Conservation (phyloP, 192 early-diverging fungal genomes). For the Podochytrium sp. region DNA sequence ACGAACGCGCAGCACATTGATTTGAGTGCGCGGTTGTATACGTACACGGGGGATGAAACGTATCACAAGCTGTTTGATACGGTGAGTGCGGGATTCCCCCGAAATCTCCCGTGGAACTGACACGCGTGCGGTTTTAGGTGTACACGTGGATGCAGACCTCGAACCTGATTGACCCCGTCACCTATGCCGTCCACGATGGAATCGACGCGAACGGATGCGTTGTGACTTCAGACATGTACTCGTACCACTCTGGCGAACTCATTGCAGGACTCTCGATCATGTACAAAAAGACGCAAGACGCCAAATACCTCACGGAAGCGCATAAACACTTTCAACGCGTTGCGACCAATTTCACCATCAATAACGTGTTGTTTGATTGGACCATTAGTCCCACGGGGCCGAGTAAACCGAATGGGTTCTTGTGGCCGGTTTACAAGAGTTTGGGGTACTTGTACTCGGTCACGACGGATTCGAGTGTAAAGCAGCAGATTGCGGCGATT, state of each 20-base stretch:
- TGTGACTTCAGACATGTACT: conserved; percentile 3
- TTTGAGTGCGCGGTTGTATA: conserved; percentile 40
- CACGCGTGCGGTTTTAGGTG: neutral
- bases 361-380: conserved; percentile 14
- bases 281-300: conserved; percentile 21
- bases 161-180: neutral
- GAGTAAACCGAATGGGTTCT: conserved; percentile 14
- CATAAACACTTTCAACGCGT: conserved; percentile 10
- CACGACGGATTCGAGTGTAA: neutral
- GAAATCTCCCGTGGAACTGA: neutral
- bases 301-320: conserved; percentile 16
- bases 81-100: too few relatives aligned
- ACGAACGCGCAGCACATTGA: conserved; percentile 46
- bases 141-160: conserved; percentile 44
- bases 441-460: conserved; percentile 23
- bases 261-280: conserved; percentile 25
- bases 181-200: conserved; percentile 29
- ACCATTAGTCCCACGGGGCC: neutral
- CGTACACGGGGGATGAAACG: conserved; percentile 31
- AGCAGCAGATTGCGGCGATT: neutral
- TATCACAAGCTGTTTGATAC: conserved; percentile 33
- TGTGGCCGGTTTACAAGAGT: conserved; percentile 23
- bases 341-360: neutral
- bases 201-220: neutral
- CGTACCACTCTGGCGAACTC: conserved; percentile 32